Base-by-base conservation (phyloP, 1,139 yeast species). In the Saccharomycopsis hybrid region DNA sequence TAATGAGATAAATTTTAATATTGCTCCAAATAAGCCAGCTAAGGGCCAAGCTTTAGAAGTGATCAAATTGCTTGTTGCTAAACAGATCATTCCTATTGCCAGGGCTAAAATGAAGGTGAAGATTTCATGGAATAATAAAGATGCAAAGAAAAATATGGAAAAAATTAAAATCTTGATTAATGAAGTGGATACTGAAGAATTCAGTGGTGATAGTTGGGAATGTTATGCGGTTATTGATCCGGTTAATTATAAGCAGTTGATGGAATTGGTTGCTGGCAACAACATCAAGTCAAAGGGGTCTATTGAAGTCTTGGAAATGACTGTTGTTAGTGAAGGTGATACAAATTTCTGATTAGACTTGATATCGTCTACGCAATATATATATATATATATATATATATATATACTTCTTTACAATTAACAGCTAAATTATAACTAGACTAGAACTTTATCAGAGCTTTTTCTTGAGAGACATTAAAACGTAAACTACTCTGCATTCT, bases 11-110 rank as follows among this genome's bases (percentile, higher is more conserved):
- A 90, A 89, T 56, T 88, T 85, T 65, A 90, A 88, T 64, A 76
- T 87, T 56, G 80, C 80, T 38, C 77, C 90, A n/a, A 80, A 80
- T 49, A 85, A 85, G 59, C 76, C 88, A 1, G 86, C 96, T 36
- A 92, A 92, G 65, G 73, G 78, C 7, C 97, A 89, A 64, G 97
- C 97, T 0, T 69, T 94, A 49, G 97, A 92, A 54, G 97, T 96
- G 3, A 90, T 94, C 58, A 86, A 80, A 62, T 64, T 85, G 49
- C 70, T 92, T 48, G 83, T 86, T 5, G 78, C 81, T 38, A 77
- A 78, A 59, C 97, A 92, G 64, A 71, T 89, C 43, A 83, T 92
- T 41, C 97, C 98, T 8, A 90, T 92, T 55, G 95, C 89, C 0
- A 76, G 98, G 58, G 97, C 98, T 0, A 85, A 85, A 60, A 92